Evolutionary conservation across 2,329 filamentous ascomycete species (phyloP).

Genomic region (Pleurostoma richardsiae): DNA sequence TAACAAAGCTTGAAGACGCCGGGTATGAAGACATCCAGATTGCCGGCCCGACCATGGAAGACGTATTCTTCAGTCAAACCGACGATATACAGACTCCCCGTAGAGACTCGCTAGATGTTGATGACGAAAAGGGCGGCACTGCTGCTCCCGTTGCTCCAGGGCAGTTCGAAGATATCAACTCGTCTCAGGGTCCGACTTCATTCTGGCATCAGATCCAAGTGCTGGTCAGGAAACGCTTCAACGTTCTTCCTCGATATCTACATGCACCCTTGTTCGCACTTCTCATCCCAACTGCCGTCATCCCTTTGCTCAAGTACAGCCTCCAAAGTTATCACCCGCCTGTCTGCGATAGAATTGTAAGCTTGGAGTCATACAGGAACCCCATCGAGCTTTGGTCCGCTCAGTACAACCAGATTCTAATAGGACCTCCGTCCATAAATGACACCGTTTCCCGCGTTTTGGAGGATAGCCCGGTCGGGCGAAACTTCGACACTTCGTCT

Average conservation of each 20-base stretch:
- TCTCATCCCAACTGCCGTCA: neutral
- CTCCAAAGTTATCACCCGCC: neutral
- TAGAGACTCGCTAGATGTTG: too few species aligned
- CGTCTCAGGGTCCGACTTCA: constrained; percentile 33
- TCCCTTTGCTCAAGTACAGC: neutral
- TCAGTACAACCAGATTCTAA: neutral
- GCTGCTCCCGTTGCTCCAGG: constrained; percentile 44
- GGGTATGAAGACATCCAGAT: constrained; percentile 31
- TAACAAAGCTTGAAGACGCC: constrained; percentile 41
- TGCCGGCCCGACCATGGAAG: constrained; percentile 23
- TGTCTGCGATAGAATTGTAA: neutral
- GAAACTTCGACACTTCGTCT: neutral
- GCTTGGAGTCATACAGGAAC: neutral
- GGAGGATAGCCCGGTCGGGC: neutral
- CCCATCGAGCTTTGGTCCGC: neutral
- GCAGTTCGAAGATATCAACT: constrained; percentile 85
- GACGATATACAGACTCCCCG: constrained; percentile 8
- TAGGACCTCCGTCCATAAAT: neutral
- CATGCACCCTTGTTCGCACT: neutral
- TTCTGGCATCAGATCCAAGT: neutral
- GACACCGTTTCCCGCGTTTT: neutral
- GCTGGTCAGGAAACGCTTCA: neutral
- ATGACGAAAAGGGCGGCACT: too few species aligned
- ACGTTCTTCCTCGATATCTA: neutral
- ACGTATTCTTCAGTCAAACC: constrained; percentile 23